phyloP scores from a whole-genome alignment of 257 asterid species.

The Solanum chmielewskii region DNA sequence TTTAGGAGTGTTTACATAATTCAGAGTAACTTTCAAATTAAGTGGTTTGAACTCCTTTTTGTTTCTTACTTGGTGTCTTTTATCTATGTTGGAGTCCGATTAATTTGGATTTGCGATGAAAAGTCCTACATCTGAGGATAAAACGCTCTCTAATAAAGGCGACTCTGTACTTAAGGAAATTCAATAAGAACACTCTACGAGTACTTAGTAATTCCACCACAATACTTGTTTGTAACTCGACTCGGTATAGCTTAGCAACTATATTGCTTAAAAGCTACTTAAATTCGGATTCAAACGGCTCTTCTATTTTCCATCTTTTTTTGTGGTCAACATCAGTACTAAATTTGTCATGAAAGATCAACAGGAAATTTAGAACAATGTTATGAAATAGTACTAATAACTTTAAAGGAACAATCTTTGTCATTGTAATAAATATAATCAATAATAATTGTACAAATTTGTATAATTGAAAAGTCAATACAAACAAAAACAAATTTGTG shows the following conservation, averaged over 20 bases:
- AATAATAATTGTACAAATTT: constrained; percentile 19
- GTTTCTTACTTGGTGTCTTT: background rate
- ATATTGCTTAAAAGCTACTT: background rate
- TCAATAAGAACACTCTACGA: background rate
- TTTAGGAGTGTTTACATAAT: background rate
- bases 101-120: background rate
- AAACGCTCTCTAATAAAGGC: background rate
- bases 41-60: background rate
- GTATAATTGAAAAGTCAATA: background rate
- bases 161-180: too few relatives aligned
- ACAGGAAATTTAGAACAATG: background rate
- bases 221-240: background rate
- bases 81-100: too few relatives aligned
- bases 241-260: background rate
- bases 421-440: background rate
- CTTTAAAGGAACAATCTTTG: background rate
- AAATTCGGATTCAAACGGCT: background rate
- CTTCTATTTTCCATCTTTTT: background rate
- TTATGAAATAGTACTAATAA: background rate
- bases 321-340: background rate
- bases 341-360: background rate
- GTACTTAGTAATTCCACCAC: background rate
- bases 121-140: too few relatives aligned
- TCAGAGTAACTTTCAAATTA: background rate
- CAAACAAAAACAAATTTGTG: background rate